phyloP scores from a whole-genome alignment of 208 protist genomes.

The Trypanosoma congolense region DNA sequence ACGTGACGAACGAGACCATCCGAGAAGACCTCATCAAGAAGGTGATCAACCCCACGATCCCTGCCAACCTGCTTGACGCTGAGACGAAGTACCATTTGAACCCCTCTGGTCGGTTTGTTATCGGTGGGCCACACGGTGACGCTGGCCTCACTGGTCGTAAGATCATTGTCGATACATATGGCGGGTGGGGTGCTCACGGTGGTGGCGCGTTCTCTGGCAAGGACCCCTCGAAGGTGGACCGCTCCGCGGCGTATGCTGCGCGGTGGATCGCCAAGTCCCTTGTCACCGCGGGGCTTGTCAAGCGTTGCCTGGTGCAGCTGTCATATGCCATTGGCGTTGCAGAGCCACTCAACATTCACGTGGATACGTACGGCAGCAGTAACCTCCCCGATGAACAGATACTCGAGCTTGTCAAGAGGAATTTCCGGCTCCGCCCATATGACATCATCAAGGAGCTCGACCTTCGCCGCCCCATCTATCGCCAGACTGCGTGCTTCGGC shows the following conservation, averaged over 20 bases:
- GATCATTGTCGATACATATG: conserved; percentile 7
- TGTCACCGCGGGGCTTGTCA: conserved; percentile 1
- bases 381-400: conserved; percentile 2
- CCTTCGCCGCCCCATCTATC: conserved; percentile 2
- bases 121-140: conserved; percentile 3
- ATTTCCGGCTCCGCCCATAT: conserved; percentile 7
- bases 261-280: conserved; percentile 6
- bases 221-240: conserved; percentile 6
- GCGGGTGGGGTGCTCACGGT: conserved; percentile 6
- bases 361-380: conserved; percentile 3
- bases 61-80: neutral
- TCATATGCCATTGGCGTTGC: conserved; percentile 7
- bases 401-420: neutral
- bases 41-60: neutral
- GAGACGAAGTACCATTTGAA: conserved; percentile 7
- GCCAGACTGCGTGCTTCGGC: conserved; percentile 1
- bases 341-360: conserved; percentile 10
- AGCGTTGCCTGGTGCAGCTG: conserved; percentile 4
- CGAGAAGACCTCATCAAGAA: conserved; percentile 1
- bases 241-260: conserved; percentile 2
- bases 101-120: conserved; percentile 4
- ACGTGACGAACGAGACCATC: conserved; percentile 8
- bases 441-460: conserved; percentile 8
- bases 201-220: conserved; percentile 6
- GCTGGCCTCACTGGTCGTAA: conserved; percentile 4